These are phyloP conservation scores for Starmerella bombicola DNA, from an alignment of 805 yeast species.

Conservation along the genomic window DNA sequence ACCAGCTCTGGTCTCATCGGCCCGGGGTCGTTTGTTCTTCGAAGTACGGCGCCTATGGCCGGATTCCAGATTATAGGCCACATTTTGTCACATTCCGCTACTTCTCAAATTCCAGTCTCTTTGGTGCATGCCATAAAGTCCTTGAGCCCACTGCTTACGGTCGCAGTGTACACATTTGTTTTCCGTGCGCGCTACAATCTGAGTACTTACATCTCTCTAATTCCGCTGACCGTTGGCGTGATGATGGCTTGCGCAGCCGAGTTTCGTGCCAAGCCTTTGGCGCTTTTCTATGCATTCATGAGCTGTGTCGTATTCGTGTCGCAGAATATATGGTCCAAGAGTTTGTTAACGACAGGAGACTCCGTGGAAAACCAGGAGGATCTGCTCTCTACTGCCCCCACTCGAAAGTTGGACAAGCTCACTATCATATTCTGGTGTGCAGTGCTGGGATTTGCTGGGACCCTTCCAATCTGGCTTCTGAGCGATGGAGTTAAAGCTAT, in stretches of 20 bases:
- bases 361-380: slow-evolving; percentile 13
- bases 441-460: slow-evolving; percentile 51
- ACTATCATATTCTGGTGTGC: slow-evolving; percentile 75
- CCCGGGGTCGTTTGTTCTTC: slow-evolving; percentile 25
- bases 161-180: slow-evolving; percentile 54
- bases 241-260: slow-evolving; percentile 46
- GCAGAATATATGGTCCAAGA: slow-evolving; percentile 79
- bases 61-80: slow-evolving; percentile 87
- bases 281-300: slow-evolving; percentile 53
- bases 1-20: slow-evolving; percentile 19
- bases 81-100: slow-evolving; percentile 82
- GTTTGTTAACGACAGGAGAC: slow-evolving; percentile 43
- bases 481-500: slow-evolving; percentile 38
- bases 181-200: slow-evolving; percentile 46
- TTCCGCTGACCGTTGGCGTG: slow-evolving; percentile 74
- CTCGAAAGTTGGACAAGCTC: slow-evolving; percentile 56
- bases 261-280: slow-evolving; percentile 39
- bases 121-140: slow-evolving; percentile 91
- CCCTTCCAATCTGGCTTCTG: slow-evolving; percentile 60
- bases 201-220: slow-evolving; percentile 63
- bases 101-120: slow-evolving; percentile 83
- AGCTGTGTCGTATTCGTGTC: slow-evolving; percentile 68
- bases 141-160: slow-evolving; percentile 79
- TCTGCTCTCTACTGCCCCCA: not conserved
- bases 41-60: slow-evolving; percentile 78